Base-by-base conservation (phyloP, 2,329 filamentous ascomycete species). In the Sarocladiaceae sp. region DNA sequence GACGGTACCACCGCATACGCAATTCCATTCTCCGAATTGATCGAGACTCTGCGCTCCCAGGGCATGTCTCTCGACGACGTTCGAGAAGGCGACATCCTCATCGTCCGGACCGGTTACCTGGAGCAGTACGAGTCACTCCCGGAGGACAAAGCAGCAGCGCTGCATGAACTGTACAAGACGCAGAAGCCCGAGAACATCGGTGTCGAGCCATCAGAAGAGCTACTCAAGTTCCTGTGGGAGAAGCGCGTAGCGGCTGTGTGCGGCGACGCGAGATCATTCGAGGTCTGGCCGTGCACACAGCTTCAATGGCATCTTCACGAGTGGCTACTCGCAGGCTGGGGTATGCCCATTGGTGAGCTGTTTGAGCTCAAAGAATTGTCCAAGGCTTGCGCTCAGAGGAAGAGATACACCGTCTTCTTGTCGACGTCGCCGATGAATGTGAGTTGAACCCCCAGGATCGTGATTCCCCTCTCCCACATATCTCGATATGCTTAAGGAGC, bases 181-280 rank as follows among this genome's bases (percentile, higher is more conserved):
- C 12, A 37, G 13, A 46, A 48, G 35, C 44, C 44, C 6, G 48
- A 52, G 1, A 53, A 52, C 37, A 52, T 67, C n/a, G 69, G 68
- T 1, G 57, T 71, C 3, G 59, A 69, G 48, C 57, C 56, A 5
- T 55, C 55, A 0, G 53, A 54, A 18, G 62, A 61, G n/a, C 57
- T 59, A 0, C 29, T 66, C 13, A 43, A 57, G 13, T 72, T 64
- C 56, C 58, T 73, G 1, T 72, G 69, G 69, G 56, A 65, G 12
- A 57, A 51, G 2, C 55, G 61, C 9, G 66, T 72, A 35, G 59
- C 60, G 0, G 69, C 69, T 2, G 64, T 70, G 3, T 67, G 64
- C 19, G 62, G 65, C 7, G 61, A 66, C 47, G 57, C 61, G 3
- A 60, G 62, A 2, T 62, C 58, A 2, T 66, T 72, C 32, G 69